Percentiles rank a stretch among this genome's conserved stretches.
These are phyloP conservation scores for Aspergillus sp. DNA, from an alignment of 2,329 filamentous ascomycete genomes.

Conservation along the genomic window DNA sequence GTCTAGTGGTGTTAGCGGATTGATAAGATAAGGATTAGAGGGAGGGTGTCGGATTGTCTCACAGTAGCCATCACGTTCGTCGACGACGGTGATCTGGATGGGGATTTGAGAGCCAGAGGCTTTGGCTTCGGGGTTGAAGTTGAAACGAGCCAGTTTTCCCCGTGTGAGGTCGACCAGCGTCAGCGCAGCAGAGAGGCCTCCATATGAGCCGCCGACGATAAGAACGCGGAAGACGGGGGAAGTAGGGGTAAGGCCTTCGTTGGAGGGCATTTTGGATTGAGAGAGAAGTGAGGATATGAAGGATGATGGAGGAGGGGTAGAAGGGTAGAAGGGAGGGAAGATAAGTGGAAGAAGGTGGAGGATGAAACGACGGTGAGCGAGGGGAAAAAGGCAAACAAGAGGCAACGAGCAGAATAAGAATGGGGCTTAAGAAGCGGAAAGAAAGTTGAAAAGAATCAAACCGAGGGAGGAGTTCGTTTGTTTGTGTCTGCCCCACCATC, in stretches of 20 bases:
- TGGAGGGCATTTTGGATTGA: conserved; percentile 19
- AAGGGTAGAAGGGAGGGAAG: neutral
- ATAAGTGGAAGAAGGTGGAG: too few relatives aligned
- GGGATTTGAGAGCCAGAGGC: conserved; percentile 42
- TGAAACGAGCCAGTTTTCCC: conserved; percentile 49
- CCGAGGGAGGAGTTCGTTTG: neutral
- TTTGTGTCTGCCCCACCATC: too few relatives aligned
- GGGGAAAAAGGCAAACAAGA: neutral
- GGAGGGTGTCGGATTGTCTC: conserved; percentile 13
- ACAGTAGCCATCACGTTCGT: conserved; percentile 83
- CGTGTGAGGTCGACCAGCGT: conserved; percentile 64
- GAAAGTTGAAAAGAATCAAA: neutral
- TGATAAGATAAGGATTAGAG: neutral
- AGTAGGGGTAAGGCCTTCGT: conserved; percentile 16
- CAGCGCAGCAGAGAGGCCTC: conserved; percentile 62
- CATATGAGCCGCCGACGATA: conserved; percentile 67
- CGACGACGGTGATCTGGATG: conserved; percentile 67
- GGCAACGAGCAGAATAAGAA: neutral
- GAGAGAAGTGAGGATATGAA: neutral
- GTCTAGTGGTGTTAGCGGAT: conserved; percentile 41
- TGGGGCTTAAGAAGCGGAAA: neutral
- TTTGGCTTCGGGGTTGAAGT: conserved; percentile 17
- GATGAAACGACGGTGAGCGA: neutral
- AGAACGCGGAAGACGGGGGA: conserved; percentile 49
- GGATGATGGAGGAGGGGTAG: neutral